phyloP scores from a whole-genome alignment of 176 grass and related monocot genomes.

The Ananas comosus region DNA sequence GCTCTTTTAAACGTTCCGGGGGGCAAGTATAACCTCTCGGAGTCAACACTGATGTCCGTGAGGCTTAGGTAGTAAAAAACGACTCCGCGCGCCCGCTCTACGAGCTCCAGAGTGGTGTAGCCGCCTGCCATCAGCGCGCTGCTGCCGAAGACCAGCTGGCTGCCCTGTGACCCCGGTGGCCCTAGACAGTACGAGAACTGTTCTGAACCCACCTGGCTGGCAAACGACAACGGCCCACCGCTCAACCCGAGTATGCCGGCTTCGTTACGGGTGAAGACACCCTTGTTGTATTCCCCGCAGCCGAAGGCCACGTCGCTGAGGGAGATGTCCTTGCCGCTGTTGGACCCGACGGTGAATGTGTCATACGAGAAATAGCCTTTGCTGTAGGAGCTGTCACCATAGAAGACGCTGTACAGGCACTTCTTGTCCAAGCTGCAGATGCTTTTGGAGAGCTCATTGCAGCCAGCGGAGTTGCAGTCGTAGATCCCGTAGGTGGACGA shows the following conservation, averaged over 20 bases:
- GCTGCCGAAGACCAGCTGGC: background rate
- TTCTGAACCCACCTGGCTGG: background rate
- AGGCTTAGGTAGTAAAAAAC: background rate
- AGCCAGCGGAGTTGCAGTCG: background rate
- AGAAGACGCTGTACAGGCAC: background rate
- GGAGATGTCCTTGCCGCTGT: background rate
- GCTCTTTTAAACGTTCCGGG: background rate
- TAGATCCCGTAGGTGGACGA: background rate
- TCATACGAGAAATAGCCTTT: background rate
- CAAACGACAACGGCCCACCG: background rate
- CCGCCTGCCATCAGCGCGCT: background rate
- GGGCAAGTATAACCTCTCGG: background rate
- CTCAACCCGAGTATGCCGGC: background rate
- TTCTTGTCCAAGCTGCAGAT: background rate
- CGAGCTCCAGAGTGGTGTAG: background rate
- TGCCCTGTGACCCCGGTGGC: background rate
- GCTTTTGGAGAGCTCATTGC: background rate
- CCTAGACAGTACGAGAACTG: conserved; percentile 2
- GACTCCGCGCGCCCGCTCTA: background rate
- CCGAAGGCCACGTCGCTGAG: background rate
- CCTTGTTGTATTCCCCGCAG: background rate
- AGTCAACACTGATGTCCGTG: background rate
- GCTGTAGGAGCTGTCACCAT: background rate
- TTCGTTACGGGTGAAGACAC: background rate
- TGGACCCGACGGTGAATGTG: background rate